Base-by-base conservation (phyloP, 2,329 filamentous ascomycete genomes). In the Alternaria burnsii region DNA sequence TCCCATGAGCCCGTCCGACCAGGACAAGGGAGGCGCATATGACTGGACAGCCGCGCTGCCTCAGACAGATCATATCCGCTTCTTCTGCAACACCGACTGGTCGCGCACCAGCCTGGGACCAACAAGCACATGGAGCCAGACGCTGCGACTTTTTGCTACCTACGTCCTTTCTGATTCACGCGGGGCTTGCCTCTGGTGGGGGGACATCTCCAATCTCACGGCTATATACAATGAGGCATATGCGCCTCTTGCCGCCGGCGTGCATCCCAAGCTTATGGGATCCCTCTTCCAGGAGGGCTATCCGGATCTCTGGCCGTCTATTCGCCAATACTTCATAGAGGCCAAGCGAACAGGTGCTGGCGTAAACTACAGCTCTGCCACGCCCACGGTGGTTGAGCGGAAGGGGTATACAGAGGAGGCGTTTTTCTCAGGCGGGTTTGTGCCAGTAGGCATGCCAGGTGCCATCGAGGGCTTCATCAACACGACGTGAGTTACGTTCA, bases 201-300 rank as follows among this genome's bases (percentile, higher is more conserved):
- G 73, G 16, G 61, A 68, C 36, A 43, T 50, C 18, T 38, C 44
- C n/a, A 57, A 71, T 50, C 55, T 72, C 36, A 64, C 71, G n/a
- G 75, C 74, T 47, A 69, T 77, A 34, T 77, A 77, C 65, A 77
- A 77, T 53, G 73, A 74, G 38, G 53, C 55, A 3, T 77, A 76
- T 55, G 64, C 62, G 26, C 70, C 70, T 4, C 66, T 77, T 30
- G 69, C 74, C 9, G 71, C 66, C 24, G 48, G 59, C 28, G 62
- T 62, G 1, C 75, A 77, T 42, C 75, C 74, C 5, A 63, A 58
- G 38, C 74, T 77, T 11, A 76, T 77, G 75, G 74, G 73, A 10
- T 62, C 65, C 3, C 67, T 70, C 36, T 77, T 76, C 52, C 47
- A 57, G 24, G 63, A 73, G 8, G 65, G 71, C 28, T 76, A 71